Evolutionary conservation across 2,329 filamentous ascomycete species (phyloP), one percentile per base, ranked within the genome.

Genomic region (Parastagonospora avenae): DNA sequence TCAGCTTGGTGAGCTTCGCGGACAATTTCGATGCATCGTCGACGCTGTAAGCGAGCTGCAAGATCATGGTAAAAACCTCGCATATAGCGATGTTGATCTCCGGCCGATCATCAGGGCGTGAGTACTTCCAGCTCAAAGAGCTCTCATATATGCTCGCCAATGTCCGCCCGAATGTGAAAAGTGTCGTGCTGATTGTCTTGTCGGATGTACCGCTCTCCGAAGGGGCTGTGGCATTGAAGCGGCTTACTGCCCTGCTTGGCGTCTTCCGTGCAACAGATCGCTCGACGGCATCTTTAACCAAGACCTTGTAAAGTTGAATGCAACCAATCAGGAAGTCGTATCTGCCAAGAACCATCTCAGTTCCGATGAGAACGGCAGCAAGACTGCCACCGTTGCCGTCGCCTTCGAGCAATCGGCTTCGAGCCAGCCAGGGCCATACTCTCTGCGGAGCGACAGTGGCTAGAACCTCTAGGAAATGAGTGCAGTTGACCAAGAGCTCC

Each of bases 361-460:
- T 84, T 19, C 85, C 87, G n/a, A 90, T 90, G 2, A 95, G 84
- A 44, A 97, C 86, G 42, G 85, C 85, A 33, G 87, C 85, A 54
- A 99, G 81, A 54, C 89, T 87, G 9, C 91, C 90, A 11, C 87
- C 87, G 55, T 87, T 87, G 8, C 90, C 87, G 59, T 91, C 87
- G 5, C 86, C 84, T 60, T 89, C 89, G 39, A 99, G 80, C 14
- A 99, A 78, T 55, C 87, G 85, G 70, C 91, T 95, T 50, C 91
- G 86, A 3, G 88, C 85, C 63, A 99, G 82, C 70, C 93, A 90
- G 3, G 93, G 92, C 92, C 94, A 97, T 5, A 96, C 86, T 52
- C 92, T 83, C 49, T 89, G 89, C 0, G 94, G 93, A 44, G 88
- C 85, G n/a, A 89, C 62, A 8, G 82, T 80, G 24, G 94, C 74